phyloP scores from a whole-genome alignment of 2,329 filamentous ascomycete species.

The Cylindrodendrum hubeiense region DNA sequence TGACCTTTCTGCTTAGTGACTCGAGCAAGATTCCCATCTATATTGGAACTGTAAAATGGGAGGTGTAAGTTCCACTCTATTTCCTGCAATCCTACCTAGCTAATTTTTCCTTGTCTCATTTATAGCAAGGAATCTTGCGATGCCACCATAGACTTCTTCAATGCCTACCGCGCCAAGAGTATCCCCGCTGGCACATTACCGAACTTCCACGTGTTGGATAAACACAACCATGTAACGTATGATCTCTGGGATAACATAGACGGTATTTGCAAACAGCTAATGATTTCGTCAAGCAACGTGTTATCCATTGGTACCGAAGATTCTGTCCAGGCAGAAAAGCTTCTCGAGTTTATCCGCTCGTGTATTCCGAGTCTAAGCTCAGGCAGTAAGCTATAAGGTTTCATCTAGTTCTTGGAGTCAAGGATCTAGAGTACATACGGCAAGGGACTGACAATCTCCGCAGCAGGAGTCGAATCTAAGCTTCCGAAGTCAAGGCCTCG shows the following conservation, averaged over 20 bases:
- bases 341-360: conserved; percentile 25
- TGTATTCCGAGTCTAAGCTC: neutral
- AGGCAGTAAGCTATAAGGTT: neutral
- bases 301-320: conserved; percentile 31
- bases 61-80: conserved; percentile 22
- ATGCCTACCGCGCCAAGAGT: conserved; percentile 25
- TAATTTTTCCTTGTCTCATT: neutral
- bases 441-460: no score
- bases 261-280: neutral
- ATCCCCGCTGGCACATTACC: conserved; percentile 21
- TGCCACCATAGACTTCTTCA: conserved; percentile 26
- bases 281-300: conserved; percentile 18
- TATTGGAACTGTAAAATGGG: conserved; percentile 27
- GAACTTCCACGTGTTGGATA: conserved; percentile 27
- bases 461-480: no score
- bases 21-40: conserved; percentile 21
- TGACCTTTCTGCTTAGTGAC: conserved; percentile 4
- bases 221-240: conserved; percentile 31
- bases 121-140: conserved; percentile 24
- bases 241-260: neutral
- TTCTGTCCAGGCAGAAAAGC: conserved; percentile 8
- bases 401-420: no score
- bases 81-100: neutral
- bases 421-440: no score
- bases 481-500: no score